phyloP scores from a whole-genome alignment of 75 land plant genomes.

The Pseudotsuga menziesii region DNA sequence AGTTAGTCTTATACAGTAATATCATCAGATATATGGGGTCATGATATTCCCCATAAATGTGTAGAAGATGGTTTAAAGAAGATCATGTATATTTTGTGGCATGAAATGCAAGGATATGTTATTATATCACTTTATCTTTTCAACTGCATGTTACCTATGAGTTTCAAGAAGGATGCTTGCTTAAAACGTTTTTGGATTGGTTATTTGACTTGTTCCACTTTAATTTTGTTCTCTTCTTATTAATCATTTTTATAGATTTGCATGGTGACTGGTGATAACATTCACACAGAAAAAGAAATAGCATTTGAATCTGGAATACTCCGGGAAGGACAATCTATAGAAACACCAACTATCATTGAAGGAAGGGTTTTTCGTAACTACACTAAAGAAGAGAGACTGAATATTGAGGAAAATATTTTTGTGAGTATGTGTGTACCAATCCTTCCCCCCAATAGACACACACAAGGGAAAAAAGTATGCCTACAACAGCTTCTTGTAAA shows the following conservation, averaged over 20 bases:
- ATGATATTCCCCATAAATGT: no score
- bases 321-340: conserved; percentile 21
- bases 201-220: no score
- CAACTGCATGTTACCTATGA: no score
- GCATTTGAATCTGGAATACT: conserved; percentile 92
- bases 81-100: no score
- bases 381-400: conserved; percentile 36
- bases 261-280: conserved; percentile 98
- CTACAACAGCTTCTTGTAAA: background rate
- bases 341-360: conserved; percentile 55
- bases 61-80: no score
- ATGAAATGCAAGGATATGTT: no score
- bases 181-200: no score
- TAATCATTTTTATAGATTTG: conserved; percentile 56
- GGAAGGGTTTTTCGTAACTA: conserved; percentile 69
- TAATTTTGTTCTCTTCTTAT: background rate
- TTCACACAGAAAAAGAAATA: conserved; percentile 91
- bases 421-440: conserved; percentile 12
- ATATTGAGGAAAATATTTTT: conserved; percentile 45
- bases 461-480: background rate
- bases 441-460: no score
- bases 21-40: no score
- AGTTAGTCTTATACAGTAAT: no score
- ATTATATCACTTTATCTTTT: no score
- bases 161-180: no score